These are phyloP conservation scores for Cercospora zeina DNA, from an alignment of 2,329 filamentous ascomycete species.

Conservation along the genomic window DNA sequence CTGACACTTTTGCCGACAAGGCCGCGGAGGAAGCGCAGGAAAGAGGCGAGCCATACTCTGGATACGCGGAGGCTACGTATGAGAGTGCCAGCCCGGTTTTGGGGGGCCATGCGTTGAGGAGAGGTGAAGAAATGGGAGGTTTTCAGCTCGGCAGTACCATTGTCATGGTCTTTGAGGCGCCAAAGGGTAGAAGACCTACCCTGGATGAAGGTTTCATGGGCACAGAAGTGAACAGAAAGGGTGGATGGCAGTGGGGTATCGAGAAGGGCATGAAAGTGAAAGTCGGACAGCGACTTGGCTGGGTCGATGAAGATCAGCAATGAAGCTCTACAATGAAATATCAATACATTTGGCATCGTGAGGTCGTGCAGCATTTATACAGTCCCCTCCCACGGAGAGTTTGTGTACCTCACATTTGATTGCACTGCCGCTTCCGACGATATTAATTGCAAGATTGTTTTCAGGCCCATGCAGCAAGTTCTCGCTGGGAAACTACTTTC, in stretches of 20 bases:
- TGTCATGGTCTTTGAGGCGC: conserved; percentile 94
- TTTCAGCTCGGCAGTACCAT: conserved; percentile 95
- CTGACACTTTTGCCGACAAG: conserved; percentile 85
- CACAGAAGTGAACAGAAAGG: conserved; percentile 53
- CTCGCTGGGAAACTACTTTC: too few species aligned
- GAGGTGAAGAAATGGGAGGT: conserved; percentile 96
- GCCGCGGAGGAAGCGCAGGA: conserved; percentile 76
- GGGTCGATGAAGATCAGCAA: conserved; percentile 53
- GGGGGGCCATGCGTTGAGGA: conserved; percentile 76
- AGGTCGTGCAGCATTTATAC: too few species aligned
- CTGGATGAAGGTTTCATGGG: conserved; percentile 61
- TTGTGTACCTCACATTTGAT: too few species aligned
- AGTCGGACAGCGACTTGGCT: conserved; percentile 83
- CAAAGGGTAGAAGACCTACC: conserved; percentile 59
- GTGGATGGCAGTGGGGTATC: conserved; percentile 82
- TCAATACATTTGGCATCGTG: too few species aligned
- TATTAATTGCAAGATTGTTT: too few species aligned
- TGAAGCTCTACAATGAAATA: neutral
- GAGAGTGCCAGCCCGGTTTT: conserved; percentile 73
- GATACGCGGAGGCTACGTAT: conserved; percentile 91
- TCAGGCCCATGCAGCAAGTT: too few species aligned
- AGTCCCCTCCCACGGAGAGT: too few species aligned
- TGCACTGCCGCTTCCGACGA: too few species aligned
- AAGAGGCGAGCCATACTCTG: conserved; percentile 79
- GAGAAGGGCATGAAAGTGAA: conserved; percentile 85